Percentiles rank a stretch among this genome's conserved stretches.
phyloP scores from a whole-genome alignment of 1,139 yeast species.

The Blastobotrys persicus region DNA sequence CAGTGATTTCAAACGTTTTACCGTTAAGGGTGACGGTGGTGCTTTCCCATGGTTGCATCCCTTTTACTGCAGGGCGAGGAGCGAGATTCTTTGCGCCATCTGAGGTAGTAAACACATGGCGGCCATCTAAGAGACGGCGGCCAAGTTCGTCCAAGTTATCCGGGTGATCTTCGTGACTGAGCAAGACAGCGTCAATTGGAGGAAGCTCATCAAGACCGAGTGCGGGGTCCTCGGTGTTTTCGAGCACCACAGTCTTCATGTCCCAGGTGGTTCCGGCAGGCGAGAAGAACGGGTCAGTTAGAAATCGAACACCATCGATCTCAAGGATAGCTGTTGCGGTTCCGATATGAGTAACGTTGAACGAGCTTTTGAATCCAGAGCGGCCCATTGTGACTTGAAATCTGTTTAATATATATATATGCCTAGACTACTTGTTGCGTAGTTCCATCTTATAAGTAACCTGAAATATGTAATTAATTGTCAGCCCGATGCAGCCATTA shows the following conservation, averaged over 20 bases:
- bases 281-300: slow-evolving; percentile 6
- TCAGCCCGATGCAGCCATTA: no score
- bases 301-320: slow-evolving; percentile 5
- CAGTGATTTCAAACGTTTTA: slow-evolving; percentile 7
- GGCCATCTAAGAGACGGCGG: slow-evolving; percentile 12
- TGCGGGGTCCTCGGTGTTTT: not conserved
- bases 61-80: slow-evolving; percentile 8
- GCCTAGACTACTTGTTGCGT: no score
- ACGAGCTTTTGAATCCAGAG: not conserved
- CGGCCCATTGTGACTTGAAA: no score
- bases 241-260: not conserved
- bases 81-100: slow-evolving; percentile 9
- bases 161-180: slow-evolving; percentile 10
- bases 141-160: slow-evolving; percentile 10
- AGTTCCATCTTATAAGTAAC: no score
- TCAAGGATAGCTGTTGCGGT: slow-evolving; percentile 8
- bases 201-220: slow-evolving; percentile 1
- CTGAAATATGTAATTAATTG: no score
- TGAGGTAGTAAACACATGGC: slow-evolving; percentile 10
- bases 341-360: slow-evolving; percentile 6
- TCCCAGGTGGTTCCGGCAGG: slow-evolving; percentile 5
- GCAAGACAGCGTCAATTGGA: slow-evolving; percentile 5
- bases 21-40: not conserved
- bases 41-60: slow-evolving; percentile 11
- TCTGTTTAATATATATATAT: no score